Conservation (phyloP, 805 yeast species). For the Blastobotrys chiropterorum region DNA sequence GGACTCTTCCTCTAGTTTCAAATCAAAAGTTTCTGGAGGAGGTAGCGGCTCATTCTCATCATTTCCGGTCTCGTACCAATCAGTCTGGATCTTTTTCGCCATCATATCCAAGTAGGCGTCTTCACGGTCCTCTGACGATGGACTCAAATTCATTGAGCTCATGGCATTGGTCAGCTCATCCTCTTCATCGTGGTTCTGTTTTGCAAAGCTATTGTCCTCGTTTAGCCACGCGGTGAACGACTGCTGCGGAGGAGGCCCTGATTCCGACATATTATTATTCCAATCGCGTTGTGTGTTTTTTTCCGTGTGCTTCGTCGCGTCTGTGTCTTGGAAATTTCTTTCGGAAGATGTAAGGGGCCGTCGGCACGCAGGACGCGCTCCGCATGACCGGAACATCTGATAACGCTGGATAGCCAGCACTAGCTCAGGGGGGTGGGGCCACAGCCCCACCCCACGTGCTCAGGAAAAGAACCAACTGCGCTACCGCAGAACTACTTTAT, state of each 20-base stretch:
- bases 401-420: background rate
- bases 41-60: background rate
- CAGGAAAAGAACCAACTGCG: too few relatives aligned
- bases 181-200: background rate
- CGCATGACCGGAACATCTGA: background rate
- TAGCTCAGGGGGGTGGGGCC: background rate
- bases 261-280: background rate
- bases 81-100: background rate
- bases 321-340: background rate
- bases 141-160: background rate
- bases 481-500: too few relatives aligned
- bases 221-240: background rate
- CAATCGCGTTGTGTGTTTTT: background rate
- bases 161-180: background rate
- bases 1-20: background rate
- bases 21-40: conserved; percentile 7
- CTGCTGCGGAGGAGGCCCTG: background rate
- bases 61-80: background rate
- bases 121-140: background rate
- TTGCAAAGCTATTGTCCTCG: background rate
- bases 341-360: background rate
- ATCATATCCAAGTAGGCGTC: background rate
- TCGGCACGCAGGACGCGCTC: background rate
- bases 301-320: background rate
- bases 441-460: too few relatives aligned